phyloP scores from a whole-genome alignment of 2,329 filamentous ascomycete species.

The Calonectria fujianensis region DNA sequence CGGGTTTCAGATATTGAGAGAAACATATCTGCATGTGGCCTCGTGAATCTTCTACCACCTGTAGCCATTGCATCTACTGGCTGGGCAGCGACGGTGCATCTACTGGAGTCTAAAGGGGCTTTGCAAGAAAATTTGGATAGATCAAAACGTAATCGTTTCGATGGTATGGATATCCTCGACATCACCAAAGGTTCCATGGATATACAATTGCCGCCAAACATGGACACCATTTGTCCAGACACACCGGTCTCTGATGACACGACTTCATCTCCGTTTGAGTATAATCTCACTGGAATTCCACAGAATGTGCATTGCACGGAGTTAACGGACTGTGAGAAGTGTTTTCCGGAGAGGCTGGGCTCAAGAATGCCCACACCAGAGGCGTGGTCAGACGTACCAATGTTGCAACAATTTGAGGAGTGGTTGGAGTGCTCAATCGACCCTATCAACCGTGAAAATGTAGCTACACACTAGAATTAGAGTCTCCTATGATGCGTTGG shows the following conservation, averaged over 20 bases:
- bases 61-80: conserved; percentile 12
- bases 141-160: too few species aligned
- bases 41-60: not conserved
- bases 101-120: conserved; percentile 6
- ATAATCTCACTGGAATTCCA: too few species aligned
- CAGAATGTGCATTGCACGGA: not conserved
- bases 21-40: conserved; percentile 3
- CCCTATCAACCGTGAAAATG: not conserved
- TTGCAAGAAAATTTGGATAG: not conserved
- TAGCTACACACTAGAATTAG: not conserved
- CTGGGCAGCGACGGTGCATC: conserved; percentile 14
- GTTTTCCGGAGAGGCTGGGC: not conserved
- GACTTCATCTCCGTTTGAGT: not conserved
- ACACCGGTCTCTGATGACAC: not conserved
- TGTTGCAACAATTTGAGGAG: conserved; percentile 14
- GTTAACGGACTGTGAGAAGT: not conserved
- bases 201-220: not conserved
- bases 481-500: not conserved
- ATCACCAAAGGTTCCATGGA: not conserved
- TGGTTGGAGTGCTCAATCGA: conserved; percentile 15
- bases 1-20: conserved; percentile 77
- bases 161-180: not conserved
- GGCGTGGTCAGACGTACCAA: conserved; percentile 16
- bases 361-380: conserved; percentile 12
- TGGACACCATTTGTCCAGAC: not conserved